Evolutionary conservation across 2,329 filamentous ascomycete species (phyloP), one percentile per base, ranked within the genome.

Genomic region (Fusarium transvaalense): DNA sequence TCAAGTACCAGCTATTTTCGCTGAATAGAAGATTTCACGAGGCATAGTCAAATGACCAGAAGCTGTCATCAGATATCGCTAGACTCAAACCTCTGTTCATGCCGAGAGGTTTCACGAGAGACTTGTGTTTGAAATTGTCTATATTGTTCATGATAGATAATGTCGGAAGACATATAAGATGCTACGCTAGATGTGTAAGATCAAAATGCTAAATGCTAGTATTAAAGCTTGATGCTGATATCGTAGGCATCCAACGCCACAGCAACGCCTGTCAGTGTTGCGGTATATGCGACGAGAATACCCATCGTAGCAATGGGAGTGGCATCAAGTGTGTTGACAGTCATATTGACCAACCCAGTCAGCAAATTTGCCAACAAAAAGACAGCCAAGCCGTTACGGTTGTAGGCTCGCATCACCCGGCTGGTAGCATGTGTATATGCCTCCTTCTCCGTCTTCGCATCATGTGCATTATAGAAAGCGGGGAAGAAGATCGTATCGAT

Each of bases 341-440:
- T 92, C 84, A 99, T 84, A 77, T 99, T 99, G 55, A 98, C 91
- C 17, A 93, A 76, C 0, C 96, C 96, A 1, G 96, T 99, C 66
- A 97, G 79, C 46, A 99, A 79, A 76, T 99, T 99, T 4, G 96
- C 94, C 37, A 94, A 75, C 61, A 99, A 79, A 76, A 99, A 99
- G 1, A 98, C 80, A 1, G 88, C 89, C 46, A 99, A 82, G 0
- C 96, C 94, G 73, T 97, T 97, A 55, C 91, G 87, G 77, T 99
- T 99, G 76, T 91, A 97, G 0, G 93, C 92, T 45, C 89, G 84
- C 66, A 98, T 81, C n/a, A 98, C 85, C 37, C 83, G 86, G 76
- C 94, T 97, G 5, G 94, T 97, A 6, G 93, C 91, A 45, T 86
- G 82, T 45, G 86, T 82, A 65, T 89, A 88, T 5, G 87, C 87